Base-by-base conservation (phyloP, 371 early-diverging fungal genomes). In the Nematocida major region DNA sequence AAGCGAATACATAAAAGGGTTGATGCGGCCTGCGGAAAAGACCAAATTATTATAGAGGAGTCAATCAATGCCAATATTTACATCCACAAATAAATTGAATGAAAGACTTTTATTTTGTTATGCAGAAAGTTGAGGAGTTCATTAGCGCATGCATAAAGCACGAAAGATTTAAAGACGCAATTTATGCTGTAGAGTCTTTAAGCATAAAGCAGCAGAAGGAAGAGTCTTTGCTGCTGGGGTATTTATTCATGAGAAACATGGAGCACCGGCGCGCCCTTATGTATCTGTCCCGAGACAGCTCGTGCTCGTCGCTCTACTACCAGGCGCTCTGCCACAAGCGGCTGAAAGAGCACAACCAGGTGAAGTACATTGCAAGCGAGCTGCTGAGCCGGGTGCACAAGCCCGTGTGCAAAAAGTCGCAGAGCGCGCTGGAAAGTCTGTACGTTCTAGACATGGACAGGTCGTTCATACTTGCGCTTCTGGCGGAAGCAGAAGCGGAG, bases 271-370 rank as follows among this genome's bases (percentile, higher is more conserved):
- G 82, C 38, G 67, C 81, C 26, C 20, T 83, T 1, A 62, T 34
- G 36, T 57, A 68, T 47, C 69, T 84, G 9, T 32, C 47, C 30
- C 45, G 50, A 28, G 24, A 68, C 7, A 45, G 67, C 45, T 70
- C 80, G 57, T 66, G 24, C 40, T 81, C 84, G 13, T 73, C 83
- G 2, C 24, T 62, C 13, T 85, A 68, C 79, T 85, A 85, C 65
- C 57, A 70, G 45, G 81, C 79, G 24, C 59, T 82, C 1, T 79
- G 79, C 59, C 79, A 80, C 54, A 81, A 69, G 22, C 38, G 81
- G n/a, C 24, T 79, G 30, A 81, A 81, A 38, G 79, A 82, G 28
- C 81, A 81, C 59, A 59, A 51, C 26, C 65, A 81, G 34, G 82
- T 82, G 7, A 65, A 78, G 22, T 24, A 43, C 7, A 11, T 50